Evolutionary conservation across 805 yeast species (phyloP).

Genomic region (Yarrowia sp.): DNA sequence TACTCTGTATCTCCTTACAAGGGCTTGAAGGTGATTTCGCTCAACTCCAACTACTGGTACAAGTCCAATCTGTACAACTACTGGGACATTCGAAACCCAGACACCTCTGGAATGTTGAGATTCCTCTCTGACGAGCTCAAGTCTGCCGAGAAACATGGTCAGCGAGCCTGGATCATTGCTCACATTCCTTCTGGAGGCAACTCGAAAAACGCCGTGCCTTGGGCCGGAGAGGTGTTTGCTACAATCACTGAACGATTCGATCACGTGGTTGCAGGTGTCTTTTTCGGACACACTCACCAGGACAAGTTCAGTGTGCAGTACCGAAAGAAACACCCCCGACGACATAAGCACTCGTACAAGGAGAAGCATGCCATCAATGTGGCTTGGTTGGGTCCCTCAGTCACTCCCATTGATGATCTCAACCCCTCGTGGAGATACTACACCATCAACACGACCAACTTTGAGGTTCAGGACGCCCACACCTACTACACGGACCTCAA

Average conservation of each 20-base stretch:
- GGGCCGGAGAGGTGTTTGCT: slow-evolving; percentile 54
- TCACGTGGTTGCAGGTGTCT: slow-evolving; percentile 62
- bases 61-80: slow-evolving; percentile 59
- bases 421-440: slow-evolving; percentile 76
- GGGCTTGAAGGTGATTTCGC: slow-evolving; percentile 59
- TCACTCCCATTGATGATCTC: slow-evolving; percentile 57
- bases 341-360: neutral
- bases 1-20: slow-evolving; percentile 54
- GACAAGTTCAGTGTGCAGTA: slow-evolving; percentile 66
- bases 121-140: slow-evolving; percentile 60
- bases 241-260: slow-evolving; percentile 66
- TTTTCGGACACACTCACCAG: slow-evolving; percentile 69
- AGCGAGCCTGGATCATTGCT: slow-evolving; percentile 71
- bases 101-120: slow-evolving; percentile 60
- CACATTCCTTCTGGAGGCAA: slow-evolving; percentile 60
- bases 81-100: slow-evolving; percentile 48
- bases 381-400: slow-evolving; percentile 66
- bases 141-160: slow-evolving; percentile 55
- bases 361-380: slow-evolving; percentile 47
- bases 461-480: slow-evolving; percentile 52
- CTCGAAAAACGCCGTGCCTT: slow-evolving; percentile 61
- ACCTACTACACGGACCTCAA: slow-evolving; percentile 47
- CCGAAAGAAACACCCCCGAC: slow-evolving; percentile 12
- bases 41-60: slow-evolving; percentile 69
- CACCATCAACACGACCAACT: slow-evolving; percentile 59